Conservation (phyloP, 192 early-diverging fungal species). For the Cetraspora pellucida region DNA sequence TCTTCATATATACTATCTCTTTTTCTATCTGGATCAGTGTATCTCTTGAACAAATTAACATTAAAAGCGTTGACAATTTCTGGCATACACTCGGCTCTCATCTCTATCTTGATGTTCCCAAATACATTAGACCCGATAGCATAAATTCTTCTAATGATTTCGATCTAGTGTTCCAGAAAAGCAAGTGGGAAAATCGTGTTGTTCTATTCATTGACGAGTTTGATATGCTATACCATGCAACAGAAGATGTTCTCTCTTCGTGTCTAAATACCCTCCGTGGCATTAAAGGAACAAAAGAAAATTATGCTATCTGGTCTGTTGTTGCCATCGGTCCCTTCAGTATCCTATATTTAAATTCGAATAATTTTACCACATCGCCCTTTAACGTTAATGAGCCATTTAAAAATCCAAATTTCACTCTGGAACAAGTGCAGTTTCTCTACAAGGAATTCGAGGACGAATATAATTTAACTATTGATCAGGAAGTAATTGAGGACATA, state of each 20-base stretch:
- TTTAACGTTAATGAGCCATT: slow-evolving; percentile 26
- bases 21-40: slow-evolving; percentile 1
- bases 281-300: slow-evolving; percentile 15
- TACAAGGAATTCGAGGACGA: slow-evolving; percentile 30
- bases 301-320: slow-evolving; percentile 25
- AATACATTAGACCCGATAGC: background rate
- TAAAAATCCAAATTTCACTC: slow-evolving; percentile 30
- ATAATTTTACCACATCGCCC: slow-evolving; percentile 18
- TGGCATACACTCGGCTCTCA: slow-evolving; percentile 24
- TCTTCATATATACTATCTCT: too few relatives aligned
- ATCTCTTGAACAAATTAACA: slow-evolving; percentile 26
- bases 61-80: slow-evolving; percentile 1
- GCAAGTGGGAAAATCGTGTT: slow-evolving; percentile 7
- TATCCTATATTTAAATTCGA: too few relatives aligned
- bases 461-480: background rate
- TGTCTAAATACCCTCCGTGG: slow-evolving; percentile 4
- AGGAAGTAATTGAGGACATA: slow-evolving; percentile 10
- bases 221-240: background rate
- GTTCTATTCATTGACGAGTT: slow-evolving; percentile 23
- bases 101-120: slow-evolving; percentile 1
- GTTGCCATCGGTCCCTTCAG: slow-evolving; percentile 7
- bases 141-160: slow-evolving; percentile 16
- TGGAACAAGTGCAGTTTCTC: slow-evolving; percentile 28
- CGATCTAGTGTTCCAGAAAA: too few relatives aligned
- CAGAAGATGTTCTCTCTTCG: slow-evolving; percentile 17